A percentile compares a stretch with the other conserved stretches of the same genome.
phyloP scores from a whole-genome alignment of 192 early-diverging fungal genomes.

The Pilobolus umbonatus region DNA sequence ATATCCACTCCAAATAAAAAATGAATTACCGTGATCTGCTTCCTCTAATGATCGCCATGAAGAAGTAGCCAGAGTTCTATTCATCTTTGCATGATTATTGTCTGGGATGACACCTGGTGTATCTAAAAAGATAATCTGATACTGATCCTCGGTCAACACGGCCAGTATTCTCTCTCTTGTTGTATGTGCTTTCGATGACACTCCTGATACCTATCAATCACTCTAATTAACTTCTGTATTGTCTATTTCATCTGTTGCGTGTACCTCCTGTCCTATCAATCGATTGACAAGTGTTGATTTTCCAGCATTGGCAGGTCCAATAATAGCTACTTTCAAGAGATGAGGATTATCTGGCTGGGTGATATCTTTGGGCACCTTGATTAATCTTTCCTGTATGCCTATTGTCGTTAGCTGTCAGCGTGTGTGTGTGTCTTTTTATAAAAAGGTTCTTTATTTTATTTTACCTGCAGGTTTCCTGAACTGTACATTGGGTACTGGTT shows the following conservation, averaged over 20 bases:
- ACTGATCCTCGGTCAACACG: conserved; percentile 46
- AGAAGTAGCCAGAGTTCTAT: conserved; percentile 46
- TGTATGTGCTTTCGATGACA: conserved; percentile 67
- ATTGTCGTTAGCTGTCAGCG: not conserved
- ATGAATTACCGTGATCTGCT: conserved; percentile 43
- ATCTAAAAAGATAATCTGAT: conserved; percentile 62
- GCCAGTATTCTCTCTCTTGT: conserved; percentile 63
- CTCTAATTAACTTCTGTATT: not conserved
- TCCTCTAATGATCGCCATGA: conserved; percentile 56
- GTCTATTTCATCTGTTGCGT: not conserved
- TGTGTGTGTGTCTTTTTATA: not conserved
- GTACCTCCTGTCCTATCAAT: conserved; percentile 45
- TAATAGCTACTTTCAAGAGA: conserved; percentile 53
- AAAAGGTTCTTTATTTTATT: not conserved
- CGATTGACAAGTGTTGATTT: conserved; percentile 78
- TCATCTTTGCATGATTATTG: conserved; percentile 39
- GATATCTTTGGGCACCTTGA: conserved; percentile 37
- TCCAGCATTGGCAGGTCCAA: conserved; percentile 71
- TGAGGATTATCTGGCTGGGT: conserved; percentile 59
- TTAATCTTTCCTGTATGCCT: conserved; percentile 32
- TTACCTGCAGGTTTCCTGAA: conserved; percentile 15
- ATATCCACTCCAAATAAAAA: not conserved
- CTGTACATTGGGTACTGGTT: not conserved
- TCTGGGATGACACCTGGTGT: conserved; percentile 55
- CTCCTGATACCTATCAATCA: conserved; percentile 51